A percentile compares a stretch with the other conserved stretches of the same genome.
Conservation (phyloP, 441 rosid species). For the Populus tomentosa region DNA sequence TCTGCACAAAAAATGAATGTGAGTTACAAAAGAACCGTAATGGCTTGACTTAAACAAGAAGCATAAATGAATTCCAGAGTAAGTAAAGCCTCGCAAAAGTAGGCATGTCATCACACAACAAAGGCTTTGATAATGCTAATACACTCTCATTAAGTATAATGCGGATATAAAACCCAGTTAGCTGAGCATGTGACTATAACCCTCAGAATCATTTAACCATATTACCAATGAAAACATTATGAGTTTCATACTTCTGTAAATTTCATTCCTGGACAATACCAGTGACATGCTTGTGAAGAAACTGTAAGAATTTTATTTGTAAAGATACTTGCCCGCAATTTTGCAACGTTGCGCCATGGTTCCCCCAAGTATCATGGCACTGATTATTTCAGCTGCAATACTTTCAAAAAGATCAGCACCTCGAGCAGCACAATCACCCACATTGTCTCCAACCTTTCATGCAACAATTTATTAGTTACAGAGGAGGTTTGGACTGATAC, state of each 20-base stretch:
- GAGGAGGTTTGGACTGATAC: not conserved
- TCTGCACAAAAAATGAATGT: constrained; percentile 52
- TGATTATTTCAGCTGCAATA: constrained; percentile 98
- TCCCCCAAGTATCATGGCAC: constrained; percentile 99
- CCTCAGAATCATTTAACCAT: not conserved
- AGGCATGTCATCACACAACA: not conserved
- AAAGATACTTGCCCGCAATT: constrained; percentile 69
- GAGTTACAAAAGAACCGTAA: constrained; percentile 11
- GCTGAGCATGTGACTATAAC: not conserved
- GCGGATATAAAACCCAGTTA: not conserved
- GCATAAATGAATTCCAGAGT: not conserved
- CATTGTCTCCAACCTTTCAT: constrained; percentile 92
- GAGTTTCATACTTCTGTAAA: not conserved
- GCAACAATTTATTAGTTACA: constrained; percentile 19
- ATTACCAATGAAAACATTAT: not conserved
- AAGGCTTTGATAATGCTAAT: not conserved
- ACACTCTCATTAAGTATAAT: not conserved
- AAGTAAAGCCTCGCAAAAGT: not conserved
- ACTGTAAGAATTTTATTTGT: not conserved
- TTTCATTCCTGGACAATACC: not conserved
- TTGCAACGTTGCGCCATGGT: constrained; percentile 94
- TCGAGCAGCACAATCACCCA: constrained; percentile 99
- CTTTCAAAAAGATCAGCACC: constrained; percentile 99
- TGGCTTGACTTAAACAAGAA: not conserved
- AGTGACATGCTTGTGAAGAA: not conserved